These are phyloP conservation scores for Phytophthora syringae DNA, from an alignment of 352 stramenopile species.

Conservation along the genomic window DNA sequence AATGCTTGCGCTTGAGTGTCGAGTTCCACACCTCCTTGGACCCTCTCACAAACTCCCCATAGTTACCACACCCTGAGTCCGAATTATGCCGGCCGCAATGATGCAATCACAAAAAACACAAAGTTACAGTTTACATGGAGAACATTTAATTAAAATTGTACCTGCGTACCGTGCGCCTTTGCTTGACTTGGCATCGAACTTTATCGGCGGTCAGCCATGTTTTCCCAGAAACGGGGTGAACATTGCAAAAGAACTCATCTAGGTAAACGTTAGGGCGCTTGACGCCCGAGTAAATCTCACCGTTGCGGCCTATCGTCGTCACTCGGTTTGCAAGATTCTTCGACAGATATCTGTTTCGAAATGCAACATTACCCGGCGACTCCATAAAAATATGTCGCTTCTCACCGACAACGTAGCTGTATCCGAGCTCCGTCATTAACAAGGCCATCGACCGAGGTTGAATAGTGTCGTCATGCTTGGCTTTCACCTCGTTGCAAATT, in stretches of 20 bases:
- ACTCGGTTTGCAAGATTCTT: slow-evolving; percentile 26
- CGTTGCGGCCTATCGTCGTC: not conserved
- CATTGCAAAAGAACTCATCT: slow-evolving; percentile 31
- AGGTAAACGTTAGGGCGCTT: slow-evolving; percentile 13
- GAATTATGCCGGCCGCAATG: slow-evolving; percentile 9
- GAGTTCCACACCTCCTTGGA: not conserved
- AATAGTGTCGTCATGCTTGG: no score
- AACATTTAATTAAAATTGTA: not conserved
- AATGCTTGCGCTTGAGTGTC: no score
- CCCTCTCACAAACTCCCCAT: not conserved
- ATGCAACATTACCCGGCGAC: slow-evolving; percentile 7
- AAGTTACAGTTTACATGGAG: not conserved
- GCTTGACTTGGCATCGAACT: slow-evolving; percentile 4
- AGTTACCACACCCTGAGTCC: not conserved
- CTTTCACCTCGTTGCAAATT: slow-evolving; percentile 14
- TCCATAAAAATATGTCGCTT: slow-evolving; percentile 29
- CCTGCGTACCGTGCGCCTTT: slow-evolving; percentile 7
- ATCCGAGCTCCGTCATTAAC: no score
- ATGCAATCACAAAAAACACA: slow-evolving; percentile 10
- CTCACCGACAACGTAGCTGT: slow-evolving; percentile 17
- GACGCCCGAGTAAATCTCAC: not conserved
- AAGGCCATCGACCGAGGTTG: slow-evolving; percentile 1
- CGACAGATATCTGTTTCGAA: slow-evolving; percentile 9
- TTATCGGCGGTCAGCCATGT: slow-evolving; percentile 25
- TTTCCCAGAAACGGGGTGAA: slow-evolving; percentile 28